A percentile compares a stretch with the other conserved stretches of the same genome.
These are phyloP conservation scores for Apiotrichum gracile DNA, from an alignment of 1,284 basidiomycete genomes.

Conservation along the genomic window DNA sequence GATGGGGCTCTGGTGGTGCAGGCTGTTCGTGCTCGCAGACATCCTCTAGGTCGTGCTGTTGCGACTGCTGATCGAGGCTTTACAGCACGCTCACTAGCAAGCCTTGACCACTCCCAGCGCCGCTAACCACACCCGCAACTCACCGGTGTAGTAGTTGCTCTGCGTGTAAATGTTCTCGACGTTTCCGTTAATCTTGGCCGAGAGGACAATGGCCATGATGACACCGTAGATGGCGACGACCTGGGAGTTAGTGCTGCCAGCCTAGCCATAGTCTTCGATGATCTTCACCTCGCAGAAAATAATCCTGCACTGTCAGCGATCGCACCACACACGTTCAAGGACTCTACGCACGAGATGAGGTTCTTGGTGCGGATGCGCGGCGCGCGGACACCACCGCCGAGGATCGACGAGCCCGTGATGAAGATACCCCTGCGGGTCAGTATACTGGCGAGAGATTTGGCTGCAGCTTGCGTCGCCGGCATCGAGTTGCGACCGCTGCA, in stretches of 20 bases:
- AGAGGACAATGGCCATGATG: conserved; percentile 91
- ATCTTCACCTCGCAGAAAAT: conserved; percentile 79
- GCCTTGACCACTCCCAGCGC: too few relatives aligned
- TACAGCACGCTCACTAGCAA: too few relatives aligned
- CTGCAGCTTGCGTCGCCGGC: too few relatives aligned
- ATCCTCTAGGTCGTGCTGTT: too few relatives aligned
- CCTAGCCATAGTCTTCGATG: too few relatives aligned
- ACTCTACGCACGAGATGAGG: conserved; percentile 70
- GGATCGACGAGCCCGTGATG: conserved; percentile 87
- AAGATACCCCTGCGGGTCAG: conserved; percentile 81
- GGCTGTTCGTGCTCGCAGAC: too few relatives aligned
- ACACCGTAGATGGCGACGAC: conserved; percentile 88
- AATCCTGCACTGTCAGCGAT: conserved; percentile 56
- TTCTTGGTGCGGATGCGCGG: conserved; percentile 97
- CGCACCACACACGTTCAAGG: background rate
- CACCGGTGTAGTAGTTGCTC: conserved; percentile 84
- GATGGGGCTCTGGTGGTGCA: background rate
- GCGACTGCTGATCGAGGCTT: too few relatives aligned
- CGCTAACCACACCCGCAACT: too few relatives aligned
- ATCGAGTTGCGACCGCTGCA: too few relatives aligned
- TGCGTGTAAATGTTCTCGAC: conserved; percentile 67
- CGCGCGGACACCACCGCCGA: conserved; percentile 90
- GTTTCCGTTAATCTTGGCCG: conserved; percentile 63
- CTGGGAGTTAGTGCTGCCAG: conserved; percentile 48
- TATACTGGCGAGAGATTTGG: background rate